Evolutionary conservation across 108 stramenopile species (phyloP), one percentile per base, ranked within the genome.

Genomic region (Cyclotella baltica): DNA sequence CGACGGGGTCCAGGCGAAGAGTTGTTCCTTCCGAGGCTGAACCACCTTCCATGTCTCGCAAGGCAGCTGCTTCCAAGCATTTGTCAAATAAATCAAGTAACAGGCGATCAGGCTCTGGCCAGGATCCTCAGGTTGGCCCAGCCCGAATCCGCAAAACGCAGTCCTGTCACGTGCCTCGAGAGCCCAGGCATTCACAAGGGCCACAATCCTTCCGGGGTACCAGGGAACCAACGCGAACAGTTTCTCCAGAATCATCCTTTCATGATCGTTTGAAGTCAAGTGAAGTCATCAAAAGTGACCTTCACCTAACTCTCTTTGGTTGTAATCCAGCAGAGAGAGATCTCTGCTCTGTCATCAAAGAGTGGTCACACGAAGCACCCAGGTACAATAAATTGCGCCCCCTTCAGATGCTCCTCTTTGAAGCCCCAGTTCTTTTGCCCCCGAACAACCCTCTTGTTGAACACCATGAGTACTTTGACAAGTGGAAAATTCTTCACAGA

Each of bases 401-500:
- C 3, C 48, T 85, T 29, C 59, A 61, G 58, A 16, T 66, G n/a
- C 51, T 85, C 0, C 73, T 85, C 4, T 58, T 66, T 10, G 53
- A 43, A 19, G 38, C 80, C 15, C 80, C 75, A 4, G 6, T 5
- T 15, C 56, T 59, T 16, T 79, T 85, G 34, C 80, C 84, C 23
- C 84, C 84, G 3, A 25, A 27, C 11, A 75, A 69, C 73, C 19
- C 31, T 4, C n/a, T 22, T 13, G 55, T 81, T 20, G 67, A 79
- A 27, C 36, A 51, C 23, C 86, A 86, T 57, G 86, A 64, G 16
- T 86, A 86, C 37, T 86, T 83, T 70, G 53, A 48, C 25, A 86
- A 86, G 52, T 86, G 77, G 73, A 78, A 80, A 15, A 18, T 48
- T 6, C 47, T 86, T 67, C 46, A 62, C 6, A 28, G 5, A 10